Conservation (phyloP, 495 filamentous ascomycete genomes). For the Penicillium fimorum region DNA sequence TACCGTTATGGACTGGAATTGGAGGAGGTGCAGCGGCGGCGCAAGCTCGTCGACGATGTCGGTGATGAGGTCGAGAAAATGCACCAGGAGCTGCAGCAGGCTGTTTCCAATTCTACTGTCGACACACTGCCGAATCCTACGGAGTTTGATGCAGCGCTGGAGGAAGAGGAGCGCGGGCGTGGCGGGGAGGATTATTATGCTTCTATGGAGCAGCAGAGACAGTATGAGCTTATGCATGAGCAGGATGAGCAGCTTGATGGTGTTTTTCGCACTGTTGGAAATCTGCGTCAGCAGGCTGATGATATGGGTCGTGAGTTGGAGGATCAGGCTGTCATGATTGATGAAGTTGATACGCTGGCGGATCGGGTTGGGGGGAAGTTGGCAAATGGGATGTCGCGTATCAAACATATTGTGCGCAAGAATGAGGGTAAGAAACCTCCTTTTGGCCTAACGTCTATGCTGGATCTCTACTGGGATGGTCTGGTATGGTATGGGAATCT, state of each 20-base stretch:
- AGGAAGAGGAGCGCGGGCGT: conserved; percentile 27
- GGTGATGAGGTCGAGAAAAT: conserved; percentile 85
- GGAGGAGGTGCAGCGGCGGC: conserved; percentile 76
- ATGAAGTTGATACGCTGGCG: conserved; percentile 74
- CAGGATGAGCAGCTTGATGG: conserved; percentile 92
- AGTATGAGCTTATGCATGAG: conserved; percentile 87
- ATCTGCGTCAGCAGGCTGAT: conserved; percentile 82
- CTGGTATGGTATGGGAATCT: conserved; percentile 19
- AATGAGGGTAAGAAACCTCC: conserved; percentile 72
- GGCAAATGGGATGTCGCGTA: conserved; percentile 78
- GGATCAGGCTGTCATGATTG: conserved; percentile 81
- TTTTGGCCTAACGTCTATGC: conserved; percentile 3
- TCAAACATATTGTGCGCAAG: conserved; percentile 78
- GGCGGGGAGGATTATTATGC: conserved; percentile 67
- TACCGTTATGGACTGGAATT: conserved; percentile 84
- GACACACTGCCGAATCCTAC: conserved; percentile 66
- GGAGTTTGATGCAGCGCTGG: conserved; percentile 56
- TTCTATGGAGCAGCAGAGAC: conserved; percentile 90
- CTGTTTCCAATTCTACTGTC: conserved; percentile 36
- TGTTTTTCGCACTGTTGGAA: conserved; percentile 90
- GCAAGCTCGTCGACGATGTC: conserved; percentile 84
- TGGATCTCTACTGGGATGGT: conserved; percentile 1
- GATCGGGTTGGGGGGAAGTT: conserved; percentile 86
- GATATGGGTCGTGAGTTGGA: conserved; percentile 95
- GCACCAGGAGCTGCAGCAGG: conserved; percentile 71